phyloP scores from a whole-genome alignment of 2,329 filamentous ascomycete species.

The Trichoderma sp. region DNA sequence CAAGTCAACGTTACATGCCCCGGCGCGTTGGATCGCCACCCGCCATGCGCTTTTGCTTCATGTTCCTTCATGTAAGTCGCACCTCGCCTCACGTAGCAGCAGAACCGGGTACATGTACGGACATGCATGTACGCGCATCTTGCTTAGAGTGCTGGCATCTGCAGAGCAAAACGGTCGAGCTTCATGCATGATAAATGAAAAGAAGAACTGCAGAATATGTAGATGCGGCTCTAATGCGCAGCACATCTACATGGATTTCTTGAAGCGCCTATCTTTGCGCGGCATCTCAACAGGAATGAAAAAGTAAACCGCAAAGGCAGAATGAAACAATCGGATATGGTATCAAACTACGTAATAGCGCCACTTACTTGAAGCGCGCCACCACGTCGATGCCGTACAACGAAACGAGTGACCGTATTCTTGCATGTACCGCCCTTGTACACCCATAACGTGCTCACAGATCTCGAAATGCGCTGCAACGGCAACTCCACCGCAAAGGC shows the following conservation, averaged over 20 bases:
- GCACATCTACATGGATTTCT: neutral
- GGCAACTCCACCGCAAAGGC: conserved; percentile 23
- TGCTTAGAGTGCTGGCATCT: conserved; percentile 8
- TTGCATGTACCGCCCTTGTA: conserved; percentile 18
- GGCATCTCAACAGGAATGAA: neutral
- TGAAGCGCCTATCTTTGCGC: neutral
- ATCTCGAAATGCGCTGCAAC: conserved; percentile 15
- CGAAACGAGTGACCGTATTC: neutral
- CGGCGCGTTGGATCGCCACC: conserved; percentile 8
- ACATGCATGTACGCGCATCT: neutral
- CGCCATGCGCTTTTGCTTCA: neutral
- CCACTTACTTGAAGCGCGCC: neutral
- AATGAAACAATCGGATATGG: neutral
- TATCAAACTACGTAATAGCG: neutral
- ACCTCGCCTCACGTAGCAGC: conserved; percentile 10
- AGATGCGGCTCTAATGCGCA: neutral
- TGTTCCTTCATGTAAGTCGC: neutral
- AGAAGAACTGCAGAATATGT: neutral
- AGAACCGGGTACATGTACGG: neutral
- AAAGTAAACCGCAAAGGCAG: neutral
- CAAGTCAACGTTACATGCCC: conserved; percentile 21
- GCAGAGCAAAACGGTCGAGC: neutral
- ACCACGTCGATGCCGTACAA: neutral
- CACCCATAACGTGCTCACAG: neutral
- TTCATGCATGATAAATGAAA: conserved; percentile 6